Conservation (phyloP, 2,329 filamentous ascomycete species). For the Cryoendolithus antarcticus region DNA sequence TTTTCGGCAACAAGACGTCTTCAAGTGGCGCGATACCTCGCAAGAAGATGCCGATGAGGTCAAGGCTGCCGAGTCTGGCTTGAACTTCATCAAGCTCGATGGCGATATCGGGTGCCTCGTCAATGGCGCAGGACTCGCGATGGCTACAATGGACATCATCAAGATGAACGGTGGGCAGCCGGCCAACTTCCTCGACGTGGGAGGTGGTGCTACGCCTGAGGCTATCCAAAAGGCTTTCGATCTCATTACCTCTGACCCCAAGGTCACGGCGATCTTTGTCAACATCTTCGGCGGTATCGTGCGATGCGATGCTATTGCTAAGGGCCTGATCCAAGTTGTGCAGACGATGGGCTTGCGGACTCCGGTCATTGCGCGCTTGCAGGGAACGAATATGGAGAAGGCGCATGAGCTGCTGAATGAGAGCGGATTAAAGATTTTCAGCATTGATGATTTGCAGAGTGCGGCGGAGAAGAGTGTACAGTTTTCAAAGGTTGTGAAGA, state of each 20-base stretch:
- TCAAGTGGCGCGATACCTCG: conserved; percentile 81
- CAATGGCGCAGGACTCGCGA: conserved; percentile 96
- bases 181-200: conserved; percentile 98
- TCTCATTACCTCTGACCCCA: conserved; percentile 95
- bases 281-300: conserved; percentile 99
- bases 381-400: conserved; percentile 96
- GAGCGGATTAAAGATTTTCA: conserved; percentile 98
- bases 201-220: conserved; percentile 89
- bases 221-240: conserved; percentile 97
- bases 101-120: conserved; percentile 98
- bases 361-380: conserved; percentile 90
- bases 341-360: conserved; percentile 91
- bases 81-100: conserved; percentile 99
- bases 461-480: conserved; percentile 97
- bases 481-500: conserved; percentile 98
- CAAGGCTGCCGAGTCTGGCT: conserved; percentile 79
- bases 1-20: conserved; percentile 94
- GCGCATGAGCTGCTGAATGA: conserved; percentile 90
- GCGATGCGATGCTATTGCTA: conserved; percentile 91
- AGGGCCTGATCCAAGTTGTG: conserved; percentile 89
- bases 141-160: conserved; percentile 99
- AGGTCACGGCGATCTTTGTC: conserved; percentile 98
- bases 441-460: conserved; percentile 92
- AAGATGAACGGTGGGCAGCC: conserved; percentile 95
- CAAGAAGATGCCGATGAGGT: conserved; percentile 98